Evolutionary conservation across 1,284 basidiomycete genomes (phyloP).

Genomic region (Boletus smithii): DNA sequence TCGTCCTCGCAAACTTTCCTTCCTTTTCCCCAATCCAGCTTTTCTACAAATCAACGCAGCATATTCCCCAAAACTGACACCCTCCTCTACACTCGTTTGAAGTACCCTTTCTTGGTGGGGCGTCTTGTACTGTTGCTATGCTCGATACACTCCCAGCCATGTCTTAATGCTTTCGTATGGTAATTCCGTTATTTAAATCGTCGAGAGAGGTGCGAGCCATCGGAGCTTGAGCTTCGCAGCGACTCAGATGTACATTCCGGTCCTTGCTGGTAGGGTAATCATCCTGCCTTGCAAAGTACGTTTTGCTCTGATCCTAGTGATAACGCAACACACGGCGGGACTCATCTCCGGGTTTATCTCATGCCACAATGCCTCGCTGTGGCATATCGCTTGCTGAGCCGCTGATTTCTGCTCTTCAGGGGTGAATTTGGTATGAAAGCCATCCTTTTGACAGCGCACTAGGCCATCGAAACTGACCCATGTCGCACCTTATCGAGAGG

Average conservation of each 20-base stretch:
- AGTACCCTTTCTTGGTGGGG: constrained; percentile 27
- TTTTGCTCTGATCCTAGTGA: constrained; percentile 4
- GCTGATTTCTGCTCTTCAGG: constrained; percentile 10
- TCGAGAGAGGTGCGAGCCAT: constrained; percentile 6
- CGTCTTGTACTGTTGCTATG: constrained; percentile 36
- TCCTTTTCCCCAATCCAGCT: constrained; percentile 11
- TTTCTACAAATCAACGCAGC: constrained; percentile 20
- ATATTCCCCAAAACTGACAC: constrained; percentile 26
- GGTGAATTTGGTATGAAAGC: constrained; percentile 3
- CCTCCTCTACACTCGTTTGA: constrained; percentile 32
- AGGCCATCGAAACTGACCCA: constrained; percentile 15
- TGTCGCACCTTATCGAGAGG: constrained; percentile 19
- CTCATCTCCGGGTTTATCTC: constrained; percentile 11
- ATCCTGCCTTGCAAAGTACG: constrained; percentile 3
- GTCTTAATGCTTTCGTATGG: constrained; percentile 39
- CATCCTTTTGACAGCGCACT: constrained; percentile 5
- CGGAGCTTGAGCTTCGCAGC: constrained; percentile 15
- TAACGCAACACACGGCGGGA: not conserved
- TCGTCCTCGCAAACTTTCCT: constrained; percentile 16
- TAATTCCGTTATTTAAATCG: constrained; percentile 32
- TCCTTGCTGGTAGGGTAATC: constrained; percentile 15
- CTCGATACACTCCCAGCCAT: constrained; percentile 35
- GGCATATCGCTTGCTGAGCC: constrained; percentile 10
- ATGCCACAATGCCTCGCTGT: constrained; percentile 10
- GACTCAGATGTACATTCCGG: constrained; percentile 4